phyloP scores from a whole-genome alignment of 768 basidiomycete genomes.

The Exidia glandulosa region DNA sequence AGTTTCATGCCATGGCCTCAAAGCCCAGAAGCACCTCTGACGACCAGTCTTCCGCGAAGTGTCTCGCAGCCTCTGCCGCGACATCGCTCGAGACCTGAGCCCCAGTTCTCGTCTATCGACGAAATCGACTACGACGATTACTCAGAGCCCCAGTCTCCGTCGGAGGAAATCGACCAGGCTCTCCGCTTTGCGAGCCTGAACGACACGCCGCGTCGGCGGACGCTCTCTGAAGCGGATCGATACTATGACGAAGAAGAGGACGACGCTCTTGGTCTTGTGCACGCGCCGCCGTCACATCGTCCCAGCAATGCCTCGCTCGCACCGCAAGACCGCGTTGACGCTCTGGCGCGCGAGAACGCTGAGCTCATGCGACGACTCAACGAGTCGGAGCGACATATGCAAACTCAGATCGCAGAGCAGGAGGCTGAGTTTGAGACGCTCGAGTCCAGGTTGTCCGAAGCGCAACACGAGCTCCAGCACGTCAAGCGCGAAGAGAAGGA shows the following conservation, averaged over 20 bases:
- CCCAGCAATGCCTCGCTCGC: constrained; percentile 46
- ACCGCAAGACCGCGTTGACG: constrained; percentile 58
- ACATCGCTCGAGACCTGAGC: not conserved
- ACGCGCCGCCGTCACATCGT: constrained; percentile 40
- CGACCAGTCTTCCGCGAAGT: not conserved
- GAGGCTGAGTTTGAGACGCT: constrained; percentile 77
- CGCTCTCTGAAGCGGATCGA: constrained; percentile 31
- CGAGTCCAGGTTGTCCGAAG: constrained; percentile 66
- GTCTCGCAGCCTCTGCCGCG: not conserved
- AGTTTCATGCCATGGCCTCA: not conserved
- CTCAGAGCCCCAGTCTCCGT: not conserved
- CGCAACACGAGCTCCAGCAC: constrained; percentile 60
- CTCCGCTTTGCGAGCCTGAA: constrained; percentile 22
- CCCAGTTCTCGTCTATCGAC: not conserved
- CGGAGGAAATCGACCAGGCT: constrained; percentile 29
- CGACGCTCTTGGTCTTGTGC: constrained; percentile 16
- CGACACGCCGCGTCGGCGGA: constrained; percentile 45
- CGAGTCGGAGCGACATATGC: constrained; percentile 61
- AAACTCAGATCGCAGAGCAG: constrained; percentile 59
- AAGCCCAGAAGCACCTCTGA: not conserved
- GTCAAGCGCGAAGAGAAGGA: constrained; percentile 93
- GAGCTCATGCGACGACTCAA: constrained; percentile 66
- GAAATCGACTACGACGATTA: not conserved
- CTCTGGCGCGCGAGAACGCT: constrained; percentile 56
- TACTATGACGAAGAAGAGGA: constrained; percentile 32